Evolutionary conservation across 164 flowering plant species (phyloP).

Genomic region (Aristolochia californica): DNA sequence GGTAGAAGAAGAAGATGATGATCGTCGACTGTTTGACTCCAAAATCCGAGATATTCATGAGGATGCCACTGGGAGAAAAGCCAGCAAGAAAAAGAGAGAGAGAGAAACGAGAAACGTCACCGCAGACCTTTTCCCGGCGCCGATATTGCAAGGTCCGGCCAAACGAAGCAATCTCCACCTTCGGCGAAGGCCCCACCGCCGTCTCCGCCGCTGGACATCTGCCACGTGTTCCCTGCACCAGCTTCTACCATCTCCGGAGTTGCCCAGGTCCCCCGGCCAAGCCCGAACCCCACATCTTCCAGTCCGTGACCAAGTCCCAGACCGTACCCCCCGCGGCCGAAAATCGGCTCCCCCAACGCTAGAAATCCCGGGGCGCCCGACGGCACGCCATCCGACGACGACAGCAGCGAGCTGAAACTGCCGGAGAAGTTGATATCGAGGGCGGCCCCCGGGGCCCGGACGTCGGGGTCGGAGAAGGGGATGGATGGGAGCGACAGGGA

Average conservation of each 20-base stretch:
- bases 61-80: background rate
- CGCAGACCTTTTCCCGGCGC: conserved; percentile 26
- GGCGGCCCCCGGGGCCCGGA: background rate
- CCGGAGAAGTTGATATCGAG: conserved; percentile 4
- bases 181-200: conserved; percentile 2
- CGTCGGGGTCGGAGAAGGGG: conserved; percentile 2
- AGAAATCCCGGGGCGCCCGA: conserved; percentile 22
- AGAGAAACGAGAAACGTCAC: background rate
- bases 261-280: conserved; percentile 12
- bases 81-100: background rate
- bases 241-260: conserved; percentile 9
- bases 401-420: conserved; percentile 22
- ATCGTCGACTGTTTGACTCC: background rate
- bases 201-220: conserved; percentile 2
- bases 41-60: background rate
- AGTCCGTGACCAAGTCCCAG: conserved; percentile 16
- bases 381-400: conserved; percentile 16
- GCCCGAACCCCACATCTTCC: conserved; percentile 22
- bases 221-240: conserved; percentile 7
- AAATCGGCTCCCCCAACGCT: conserved; percentile 18
- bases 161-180: conserved; percentile 31
- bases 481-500: background rate
- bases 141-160: conserved; percentile 49
- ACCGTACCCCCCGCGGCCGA: conserved; percentile 16
- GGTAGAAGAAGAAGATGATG: background rate